phyloP scores from a whole-genome alignment of 75 land plant species.

The Pinus albicaulis region DNA sequence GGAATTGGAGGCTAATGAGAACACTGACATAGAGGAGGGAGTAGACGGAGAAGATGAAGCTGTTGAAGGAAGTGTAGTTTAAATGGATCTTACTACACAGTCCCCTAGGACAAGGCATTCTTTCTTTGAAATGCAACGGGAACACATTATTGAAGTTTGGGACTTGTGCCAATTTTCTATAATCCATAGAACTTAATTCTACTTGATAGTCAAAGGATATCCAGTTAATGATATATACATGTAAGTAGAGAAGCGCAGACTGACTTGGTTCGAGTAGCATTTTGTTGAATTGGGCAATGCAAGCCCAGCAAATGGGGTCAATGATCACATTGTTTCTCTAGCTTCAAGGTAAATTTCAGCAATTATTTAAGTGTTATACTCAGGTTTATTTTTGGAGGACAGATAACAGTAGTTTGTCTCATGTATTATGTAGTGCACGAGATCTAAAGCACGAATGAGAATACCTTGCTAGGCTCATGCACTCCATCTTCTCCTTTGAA shows the following conservation, averaged over 20 bases:
- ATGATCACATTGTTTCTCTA: slow-evolving; percentile 50
- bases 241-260: slow-evolving; percentile 92
- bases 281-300: slow-evolving; percentile 44
- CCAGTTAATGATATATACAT: slow-evolving; percentile 90
- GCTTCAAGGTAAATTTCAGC: slow-evolving; percentile 46
- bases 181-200: slow-evolving; percentile 91
- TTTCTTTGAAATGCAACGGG: slow-evolving; percentile 69
- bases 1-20: slow-evolving; percentile 88
- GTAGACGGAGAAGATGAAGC: slow-evolving; percentile 36
- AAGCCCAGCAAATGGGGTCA: slow-evolving; percentile 41
- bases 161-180: slow-evolving; percentile 89
- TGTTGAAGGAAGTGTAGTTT: slow-evolving; percentile 28
- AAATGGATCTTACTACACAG: slow-evolving; percentile 14
- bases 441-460: slow-evolving; percentile 87
- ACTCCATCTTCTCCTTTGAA: slow-evolving; percentile 58
- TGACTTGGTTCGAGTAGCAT: slow-evolving; percentile 82
- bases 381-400: too few species aligned
- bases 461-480: slow-evolving; percentile 80
- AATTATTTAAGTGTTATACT: too few species aligned
- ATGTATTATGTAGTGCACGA: slow-evolving; percentile 43
- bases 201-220: slow-evolving; percentile 83
- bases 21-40: background rate
- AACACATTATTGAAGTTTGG: slow-evolving; percentile 84
- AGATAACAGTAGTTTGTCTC: background rate
- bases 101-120: slow-evolving; percentile 57